Evolutionary conservation across 148 eudicot genomes (phyloP), one percentile per base, ranked within the genome.

Genomic region (Fagopyrum homotropicum): DNA sequence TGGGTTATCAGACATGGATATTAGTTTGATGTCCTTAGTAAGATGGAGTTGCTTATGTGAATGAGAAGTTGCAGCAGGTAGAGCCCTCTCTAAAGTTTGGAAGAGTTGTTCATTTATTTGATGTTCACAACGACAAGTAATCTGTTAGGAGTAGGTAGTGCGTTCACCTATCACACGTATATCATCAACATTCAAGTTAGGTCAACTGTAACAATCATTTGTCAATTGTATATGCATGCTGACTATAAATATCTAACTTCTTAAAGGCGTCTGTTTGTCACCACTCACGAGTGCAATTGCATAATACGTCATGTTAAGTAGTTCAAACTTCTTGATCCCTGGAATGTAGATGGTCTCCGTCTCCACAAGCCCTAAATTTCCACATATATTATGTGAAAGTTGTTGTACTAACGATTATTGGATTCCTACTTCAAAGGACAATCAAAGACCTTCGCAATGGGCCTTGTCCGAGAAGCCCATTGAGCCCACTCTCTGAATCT

Each of bases 1-100:
- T 7, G 55, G 74, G 74, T 4, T 72, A 14, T 72, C 74, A 19
- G 74, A 19, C 71, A 66, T 66, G 14, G 71, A 43, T 66, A 14
- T 43, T 29, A n/a, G 22, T 57, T 17, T 35, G 40, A 35, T 2
- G 40, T 35, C 40, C 40, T 1, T 35, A 1, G 40, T 35, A 35
- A 35, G 40, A 35, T 35, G 40, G 40, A 1, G 40, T 35, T 35
- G 40, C 40, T 35, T 19, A 56, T 17, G 2, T 59, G 64, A 59
- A n/a, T 7, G 11, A 49, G 9, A 19, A 59, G 8, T 11, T 6
- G 10, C 64, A 17, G 10, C 64, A 17, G 43, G 0, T 22, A 22
- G 26, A 22, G 26, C 26, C 15, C 30, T 66, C 22, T 66, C 47
- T 35, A 66, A 6, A 14, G 30, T 12, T 66, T 40, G 46, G 7